phyloP scores from a whole-genome alignment of 441 rosid genomes.

The Adansonia madagascariensis region DNA sequence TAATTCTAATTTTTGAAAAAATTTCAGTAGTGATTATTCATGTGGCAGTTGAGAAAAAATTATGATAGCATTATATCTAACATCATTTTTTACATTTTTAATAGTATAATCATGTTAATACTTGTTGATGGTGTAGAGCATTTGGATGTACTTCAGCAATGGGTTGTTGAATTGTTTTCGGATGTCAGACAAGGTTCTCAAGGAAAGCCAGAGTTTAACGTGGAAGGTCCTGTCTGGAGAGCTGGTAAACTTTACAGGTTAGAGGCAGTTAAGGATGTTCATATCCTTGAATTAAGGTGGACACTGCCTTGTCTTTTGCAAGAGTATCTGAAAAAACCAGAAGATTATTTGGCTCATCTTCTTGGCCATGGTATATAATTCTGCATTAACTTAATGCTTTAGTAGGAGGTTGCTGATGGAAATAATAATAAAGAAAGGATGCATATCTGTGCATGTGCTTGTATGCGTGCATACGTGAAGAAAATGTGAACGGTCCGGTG shows the following conservation, averaged over 20 bases:
- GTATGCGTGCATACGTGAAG: not conserved
- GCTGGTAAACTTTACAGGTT: slow-evolving; percentile 78
- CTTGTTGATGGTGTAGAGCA: slow-evolving; percentile 61
- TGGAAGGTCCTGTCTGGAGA: slow-evolving; percentile 78
- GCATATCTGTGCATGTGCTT: not conserved
- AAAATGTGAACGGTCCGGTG: not conserved
- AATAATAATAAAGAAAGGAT: slow-evolving; percentile 10
- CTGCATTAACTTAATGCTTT: slow-evolving; percentile 15
- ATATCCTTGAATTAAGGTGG: slow-evolving; percentile 86
- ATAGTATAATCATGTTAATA: slow-evolving; percentile 10
- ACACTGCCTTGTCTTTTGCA: slow-evolving; percentile 86
- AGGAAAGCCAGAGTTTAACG: slow-evolving; percentile 56
- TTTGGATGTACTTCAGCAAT: slow-evolving; percentile 81
- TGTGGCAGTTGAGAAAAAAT: not conserved
- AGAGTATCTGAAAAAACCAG: slow-evolving; percentile 87
- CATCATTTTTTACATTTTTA: not conserved
- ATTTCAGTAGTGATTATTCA: slow-evolving; percentile 2
- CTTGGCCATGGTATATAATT: slow-evolving; percentile 81
- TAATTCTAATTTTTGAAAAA: not conserved
- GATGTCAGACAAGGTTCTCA: slow-evolving; percentile 68
- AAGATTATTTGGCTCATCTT: slow-evolving; percentile 93
- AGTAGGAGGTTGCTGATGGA: slow-evolving; percentile 1
- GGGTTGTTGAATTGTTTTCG: slow-evolving; percentile 84
- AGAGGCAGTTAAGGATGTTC: slow-evolving; percentile 91
- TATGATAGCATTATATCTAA: not conserved